Evolutionary conservation across 2,329 filamentous ascomycete genomes (phyloP).

Genomic region (Epichloe uncinata): DNA sequence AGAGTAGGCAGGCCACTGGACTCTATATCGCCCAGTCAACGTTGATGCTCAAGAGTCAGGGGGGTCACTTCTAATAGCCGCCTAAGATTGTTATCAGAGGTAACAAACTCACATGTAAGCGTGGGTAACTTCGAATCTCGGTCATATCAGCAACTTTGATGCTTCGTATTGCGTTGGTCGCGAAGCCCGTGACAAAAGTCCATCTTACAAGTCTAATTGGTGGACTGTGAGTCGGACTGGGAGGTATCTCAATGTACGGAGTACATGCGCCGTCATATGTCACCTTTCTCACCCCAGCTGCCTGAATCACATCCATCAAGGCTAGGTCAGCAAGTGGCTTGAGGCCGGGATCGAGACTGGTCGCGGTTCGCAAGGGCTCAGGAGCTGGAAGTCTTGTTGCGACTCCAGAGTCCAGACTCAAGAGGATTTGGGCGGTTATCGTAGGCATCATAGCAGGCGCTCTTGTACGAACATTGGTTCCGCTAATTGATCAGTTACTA

Average conservation of each 20-base stretch:
- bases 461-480: no score
- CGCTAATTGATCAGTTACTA: no score
- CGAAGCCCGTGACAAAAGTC: not conserved
- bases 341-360: slow-evolving; percentile 4
- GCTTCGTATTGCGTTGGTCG: not conserved
- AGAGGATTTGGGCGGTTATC: no score
- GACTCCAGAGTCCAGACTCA: no score
- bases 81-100: not conserved
- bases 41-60: not conserved
- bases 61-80: no score
- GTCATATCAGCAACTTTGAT: no score
- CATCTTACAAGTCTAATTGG: not conserved
- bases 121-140: not conserved
- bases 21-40: not conserved
- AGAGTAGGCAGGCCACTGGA: no score
- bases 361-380: no score
- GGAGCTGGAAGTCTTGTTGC: no score
- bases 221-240: not conserved
- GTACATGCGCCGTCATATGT: slow-evolving; percentile 8
- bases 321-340: slow-evolving; percentile 13
- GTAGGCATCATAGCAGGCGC: no score
- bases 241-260: slow-evolving; percentile 9
- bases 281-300: slow-evolving; percentile 7
- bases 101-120: not conserved
- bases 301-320: slow-evolving; percentile 6